Conservation (phyloP, 176 grass and related monocot genomes). For the Thinopyrum elongatum region DNA sequence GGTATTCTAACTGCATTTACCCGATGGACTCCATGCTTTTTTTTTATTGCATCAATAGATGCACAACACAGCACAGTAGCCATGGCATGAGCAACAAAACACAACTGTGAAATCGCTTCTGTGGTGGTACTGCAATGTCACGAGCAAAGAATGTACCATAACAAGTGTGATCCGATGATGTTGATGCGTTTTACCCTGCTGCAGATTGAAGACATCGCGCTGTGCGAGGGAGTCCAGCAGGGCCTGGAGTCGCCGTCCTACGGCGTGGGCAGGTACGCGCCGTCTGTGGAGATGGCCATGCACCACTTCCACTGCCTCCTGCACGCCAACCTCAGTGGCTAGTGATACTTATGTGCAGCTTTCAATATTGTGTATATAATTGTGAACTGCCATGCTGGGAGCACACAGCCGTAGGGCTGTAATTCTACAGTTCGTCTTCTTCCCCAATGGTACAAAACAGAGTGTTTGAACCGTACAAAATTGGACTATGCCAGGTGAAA, state of each 20-base stretch:
- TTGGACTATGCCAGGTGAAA: neutral
- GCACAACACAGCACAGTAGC: neutral
- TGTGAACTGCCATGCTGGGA: neutral
- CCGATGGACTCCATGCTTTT: too few relatives aligned
- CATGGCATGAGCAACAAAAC: neutral
- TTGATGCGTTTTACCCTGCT: neutral
- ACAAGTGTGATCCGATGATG: neutral
- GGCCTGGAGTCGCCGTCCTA: conserved; percentile 80
- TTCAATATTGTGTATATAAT: neutral
- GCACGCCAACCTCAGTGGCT: conserved; percentile 34
- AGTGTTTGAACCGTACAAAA: neutral
- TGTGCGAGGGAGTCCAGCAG: conserved; percentile 89
- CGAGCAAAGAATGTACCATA: neutral
- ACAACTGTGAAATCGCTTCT: neutral
- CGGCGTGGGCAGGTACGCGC: conserved; percentile 61
- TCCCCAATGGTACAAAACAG: neutral
- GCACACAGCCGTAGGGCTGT: neutral
- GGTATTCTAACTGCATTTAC: too few relatives aligned
- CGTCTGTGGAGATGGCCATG: conserved; percentile 89
- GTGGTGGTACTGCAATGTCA: neutral
- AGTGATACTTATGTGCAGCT: neutral
- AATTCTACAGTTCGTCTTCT: neutral
- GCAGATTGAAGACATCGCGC: conserved; percentile 85
- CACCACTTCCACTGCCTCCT: conserved; percentile 90
- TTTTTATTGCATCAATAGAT: neutral